phyloP scores from a whole-genome alignment of 1,139 yeast genomes.

The Pichia sp. region DNA sequence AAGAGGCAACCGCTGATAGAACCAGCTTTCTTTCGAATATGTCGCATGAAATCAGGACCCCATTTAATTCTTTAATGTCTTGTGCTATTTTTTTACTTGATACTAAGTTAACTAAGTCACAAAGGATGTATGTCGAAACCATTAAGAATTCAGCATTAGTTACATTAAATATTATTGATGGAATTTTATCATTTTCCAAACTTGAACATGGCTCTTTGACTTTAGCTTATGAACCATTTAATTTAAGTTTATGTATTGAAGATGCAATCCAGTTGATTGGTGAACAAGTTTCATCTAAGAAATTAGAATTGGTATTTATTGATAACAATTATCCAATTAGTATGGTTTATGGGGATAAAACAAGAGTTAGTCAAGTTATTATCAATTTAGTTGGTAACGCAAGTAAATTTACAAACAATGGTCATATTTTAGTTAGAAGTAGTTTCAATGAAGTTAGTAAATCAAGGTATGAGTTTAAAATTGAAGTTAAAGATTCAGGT shows the following conservation, averaged over 20 bases:
- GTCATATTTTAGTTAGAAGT: constrained; percentile 42
- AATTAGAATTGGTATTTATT: constrained; percentile 44
- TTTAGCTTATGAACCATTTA: constrained; percentile 44
- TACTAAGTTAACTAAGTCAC: constrained; percentile 42
- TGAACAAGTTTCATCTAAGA: constrained; percentile 45
- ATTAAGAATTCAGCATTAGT: constrained; percentile 48
- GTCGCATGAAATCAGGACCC: constrained; percentile 57
- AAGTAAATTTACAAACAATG: constrained; percentile 47
- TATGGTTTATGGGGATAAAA: constrained; percentile 45
- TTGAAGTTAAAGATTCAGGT: constrained; percentile 52
- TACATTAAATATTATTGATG: constrained; percentile 51
- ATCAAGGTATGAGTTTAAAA: constrained; percentile 38
- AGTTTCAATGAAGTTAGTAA: constrained; percentile 32
- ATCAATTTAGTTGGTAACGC: constrained; percentile 55
- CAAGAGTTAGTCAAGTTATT: constrained; percentile 48
- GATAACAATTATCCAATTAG: constrained; percentile 41
- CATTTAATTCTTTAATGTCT: constrained; percentile 50
- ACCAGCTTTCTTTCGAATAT: constrained; percentile 55
- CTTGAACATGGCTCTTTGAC: constrained; percentile 51
- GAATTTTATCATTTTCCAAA: constrained; percentile 51
- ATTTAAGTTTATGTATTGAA: constrained; percentile 46
- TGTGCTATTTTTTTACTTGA: constrained; percentile 51
- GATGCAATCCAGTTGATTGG: constrained; percentile 48
- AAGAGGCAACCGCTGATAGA: constrained; percentile 54
- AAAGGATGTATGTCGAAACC: constrained; percentile 50